Base-by-base conservation (phyloP, 129 eudicot species). In the Flaveria sonorensis region DNA sequence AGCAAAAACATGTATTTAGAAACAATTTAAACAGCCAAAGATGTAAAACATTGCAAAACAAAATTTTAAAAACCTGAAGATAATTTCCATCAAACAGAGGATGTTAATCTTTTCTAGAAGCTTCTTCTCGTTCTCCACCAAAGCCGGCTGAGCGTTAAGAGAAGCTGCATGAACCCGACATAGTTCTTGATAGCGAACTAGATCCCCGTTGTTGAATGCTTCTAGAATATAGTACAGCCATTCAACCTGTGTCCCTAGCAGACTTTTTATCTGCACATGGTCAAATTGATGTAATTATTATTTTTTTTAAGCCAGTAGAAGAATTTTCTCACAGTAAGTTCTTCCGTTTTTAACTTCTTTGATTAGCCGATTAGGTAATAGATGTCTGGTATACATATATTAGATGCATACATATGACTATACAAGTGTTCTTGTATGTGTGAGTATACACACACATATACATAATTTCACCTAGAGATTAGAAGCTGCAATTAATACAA, bases 191-290 rank as follows among this genome's bases (percentile, higher is more conserved):
- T 93, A 93, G 21, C 92, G 97, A 73, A 81, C 89, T 70, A 93
- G 79, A 83, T 93, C 98, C 59, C 98, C 98, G 7, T 91, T 55
- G 72, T 93, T 93, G 82, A 93, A 93, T 70, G 96, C 96, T 81
- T 93, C 96, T 59, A 93, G 95, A 79, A 93, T 93, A 78, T 88
- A 83, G 80, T 88, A 93, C n/a, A 93, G 90, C 98, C 98, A 93
- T 75, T 93, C 98, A 51, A 93, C 97, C 79, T 89, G 88, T 46
- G 97, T 90, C 56, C 97, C 96, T 66, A 84, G 23, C 77, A 90
- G 88, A 83, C 92, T 90, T 69, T 84, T 87, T 61, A 88, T 75
- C 95, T 93, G 94, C 70, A 82, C 23, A 45, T 39, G 52, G 71
- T 66, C 32, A 73, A 16, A 71, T 42, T 23, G 30, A 60, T 42